phyloP scores from a whole-genome alignment of 441 rosid genomes.

The Gossypium lobatum region DNA sequence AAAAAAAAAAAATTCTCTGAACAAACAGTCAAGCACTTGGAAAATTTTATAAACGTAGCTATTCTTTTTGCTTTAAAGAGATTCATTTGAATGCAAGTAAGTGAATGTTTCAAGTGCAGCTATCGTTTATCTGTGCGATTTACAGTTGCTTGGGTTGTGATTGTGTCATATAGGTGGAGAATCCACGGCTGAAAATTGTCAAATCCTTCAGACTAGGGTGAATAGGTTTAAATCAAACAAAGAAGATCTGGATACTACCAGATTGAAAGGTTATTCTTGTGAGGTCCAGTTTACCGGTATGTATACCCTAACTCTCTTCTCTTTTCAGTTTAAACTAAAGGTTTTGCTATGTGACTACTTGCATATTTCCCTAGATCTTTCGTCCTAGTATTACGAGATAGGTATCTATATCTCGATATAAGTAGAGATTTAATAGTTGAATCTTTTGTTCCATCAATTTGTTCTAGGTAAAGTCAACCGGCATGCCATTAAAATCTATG shows the following conservation, averaged over 20 bases:
- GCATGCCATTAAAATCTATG: neutral
- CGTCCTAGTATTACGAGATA: neutral
- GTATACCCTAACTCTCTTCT: neutral
- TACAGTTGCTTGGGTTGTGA: conserved; percentile 10
- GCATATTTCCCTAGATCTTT: neutral
- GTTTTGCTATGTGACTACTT: neutral
- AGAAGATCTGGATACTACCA: conserved; percentile 39
- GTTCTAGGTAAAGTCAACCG: neutral
- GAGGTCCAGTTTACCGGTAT: conserved; percentile 64
- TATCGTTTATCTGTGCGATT: conserved; percentile 3
- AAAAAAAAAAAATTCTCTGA: too few species aligned
- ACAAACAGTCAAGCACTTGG: neutral
- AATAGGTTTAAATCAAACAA: conserved; percentile 65
- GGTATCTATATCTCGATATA: neutral
- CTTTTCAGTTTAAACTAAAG: neutral
- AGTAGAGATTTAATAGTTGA: neutral
- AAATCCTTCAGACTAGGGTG: conserved; percentile 88
- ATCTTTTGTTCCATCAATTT: neutral
- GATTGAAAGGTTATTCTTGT: conserved; percentile 64
- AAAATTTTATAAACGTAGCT: neutral
- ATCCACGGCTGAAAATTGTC: conserved; percentile 65
- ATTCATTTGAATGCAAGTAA: neutral
- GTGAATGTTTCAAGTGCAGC: neutral
- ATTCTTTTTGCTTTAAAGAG: neutral
- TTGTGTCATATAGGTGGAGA: conserved; percentile 55